These are phyloP conservation scores for Suhomyces chickasaworum DNA, from an alignment of 1,139 yeast species.

Conservation along the genomic window DNA sequence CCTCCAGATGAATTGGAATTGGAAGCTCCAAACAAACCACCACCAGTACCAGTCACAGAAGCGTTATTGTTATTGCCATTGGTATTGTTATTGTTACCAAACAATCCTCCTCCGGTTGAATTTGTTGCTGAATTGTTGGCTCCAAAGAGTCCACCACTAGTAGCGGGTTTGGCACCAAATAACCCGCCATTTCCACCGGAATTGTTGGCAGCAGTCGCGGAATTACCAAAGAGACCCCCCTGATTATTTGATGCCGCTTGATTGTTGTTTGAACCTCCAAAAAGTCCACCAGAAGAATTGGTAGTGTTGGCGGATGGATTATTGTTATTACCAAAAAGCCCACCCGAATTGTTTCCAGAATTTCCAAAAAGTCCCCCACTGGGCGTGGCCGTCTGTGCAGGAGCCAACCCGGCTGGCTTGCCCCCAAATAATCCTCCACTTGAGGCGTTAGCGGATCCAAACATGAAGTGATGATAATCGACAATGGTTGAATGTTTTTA, in stretches of 20 bases:
- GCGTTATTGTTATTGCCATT: no score
- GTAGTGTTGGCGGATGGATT: neutral
- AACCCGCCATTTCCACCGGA: neutral
- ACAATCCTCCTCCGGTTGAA: slow-evolving; percentile 13
- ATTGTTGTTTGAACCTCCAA: slow-evolving; percentile 12
- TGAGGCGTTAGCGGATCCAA: slow-evolving; percentile 13
- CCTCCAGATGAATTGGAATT: slow-evolving; percentile 17
- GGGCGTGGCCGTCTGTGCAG: slow-evolving; percentile 23
- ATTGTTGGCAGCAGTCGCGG: neutral
- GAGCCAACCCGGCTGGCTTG: slow-evolving; percentile 20
- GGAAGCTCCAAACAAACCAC: slow-evolving; percentile 16
- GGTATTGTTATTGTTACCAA: slow-evolving; percentile 8
- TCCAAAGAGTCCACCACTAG: slow-evolving; percentile 20
- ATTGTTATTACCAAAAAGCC: slow-evolving; percentile 16
- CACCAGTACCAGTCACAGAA: no score
- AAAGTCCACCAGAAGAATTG: slow-evolving; percentile 13
- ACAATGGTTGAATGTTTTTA: slow-evolving; percentile 4
- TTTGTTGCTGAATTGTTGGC: slow-evolving; percentile 9
- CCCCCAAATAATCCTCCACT: slow-evolving; percentile 36
- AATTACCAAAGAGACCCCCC: slow-evolving; percentile 19
- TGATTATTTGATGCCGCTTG: slow-evolving; percentile 6
- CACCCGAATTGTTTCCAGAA: slow-evolving; percentile 13
- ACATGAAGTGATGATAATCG: slow-evolving; percentile 8
- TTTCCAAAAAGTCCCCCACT: slow-evolving; percentile 30
- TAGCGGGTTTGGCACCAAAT: slow-evolving; percentile 5